phyloP scores from a whole-genome alignment of 306 rosid species.

The Potentilla sterilis region DNA sequence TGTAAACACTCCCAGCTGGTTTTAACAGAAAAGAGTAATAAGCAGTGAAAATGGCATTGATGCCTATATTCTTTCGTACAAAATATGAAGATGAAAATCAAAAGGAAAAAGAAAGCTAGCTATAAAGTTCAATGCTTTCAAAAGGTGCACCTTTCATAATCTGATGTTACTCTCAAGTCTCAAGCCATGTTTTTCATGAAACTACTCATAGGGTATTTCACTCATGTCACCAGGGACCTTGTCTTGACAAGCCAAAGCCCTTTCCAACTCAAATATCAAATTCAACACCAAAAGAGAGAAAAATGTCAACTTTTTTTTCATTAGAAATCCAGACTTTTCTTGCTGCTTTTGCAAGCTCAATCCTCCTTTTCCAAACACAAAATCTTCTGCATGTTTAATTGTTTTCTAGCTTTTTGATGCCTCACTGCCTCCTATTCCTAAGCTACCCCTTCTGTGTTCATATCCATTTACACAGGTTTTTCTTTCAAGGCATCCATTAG shows the following conservation, averaged over 20 bases:
- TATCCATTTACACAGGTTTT: slow-evolving; percentile 41
- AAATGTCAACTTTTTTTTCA: slow-evolving; percentile 44
- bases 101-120: background rate
- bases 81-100: background rate
- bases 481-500: background rate
- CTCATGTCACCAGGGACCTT: slow-evolving; percentile 26
- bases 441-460: slow-evolving; percentile 34
- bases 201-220: slow-evolving; percentile 21
- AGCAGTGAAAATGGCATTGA: background rate
- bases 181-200: slow-evolving; percentile 14
- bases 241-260: slow-evolving; percentile 35
- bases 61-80: background rate
- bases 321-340: slow-evolving; percentile 39
- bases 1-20: background rate
- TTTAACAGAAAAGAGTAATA: background rate
- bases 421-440: slow-evolving; percentile 17
- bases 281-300: slow-evolving; percentile 34
- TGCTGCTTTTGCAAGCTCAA: slow-evolving; percentile 41
- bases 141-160: slow-evolving; percentile 9
- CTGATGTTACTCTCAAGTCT: background rate
- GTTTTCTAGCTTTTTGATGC: slow-evolving; percentile 28
- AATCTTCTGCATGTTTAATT: slow-evolving; percentile 28
- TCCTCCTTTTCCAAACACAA: slow-evolving; percentile 48
- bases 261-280: slow-evolving; percentile 53
- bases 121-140: background rate